phyloP scores from a whole-genome alignment of 2,329 filamentous ascomycete genomes.

The Paracoccidioides brasiliensis region DNA sequence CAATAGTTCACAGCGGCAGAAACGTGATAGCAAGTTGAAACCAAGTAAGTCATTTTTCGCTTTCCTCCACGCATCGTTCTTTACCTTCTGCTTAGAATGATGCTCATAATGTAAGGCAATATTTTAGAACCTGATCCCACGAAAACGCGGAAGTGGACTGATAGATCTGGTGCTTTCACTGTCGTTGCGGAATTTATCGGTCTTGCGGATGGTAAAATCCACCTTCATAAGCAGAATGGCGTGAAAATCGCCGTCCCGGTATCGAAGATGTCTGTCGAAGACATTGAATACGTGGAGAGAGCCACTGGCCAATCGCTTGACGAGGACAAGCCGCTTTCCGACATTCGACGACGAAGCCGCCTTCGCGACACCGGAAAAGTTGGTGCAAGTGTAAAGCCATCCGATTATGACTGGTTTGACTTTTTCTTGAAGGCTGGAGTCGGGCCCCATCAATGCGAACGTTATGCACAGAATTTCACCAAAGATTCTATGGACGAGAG shows the following conservation, averaged over 20 bases:
- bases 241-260: slow-evolving; percentile 97
- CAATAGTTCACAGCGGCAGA: slow-evolving; percentile 57
- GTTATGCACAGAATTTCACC: slow-evolving; percentile 79
- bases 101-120: slow-evolving; percentile 4
- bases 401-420: slow-evolving; percentile 96
- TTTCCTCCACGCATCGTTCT: background rate
- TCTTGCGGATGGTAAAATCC: slow-evolving; percentile 89
- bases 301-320: slow-evolving; percentile 75
- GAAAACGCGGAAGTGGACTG: slow-evolving; percentile 86
- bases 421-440: slow-evolving; percentile 93
- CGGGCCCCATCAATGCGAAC: slow-evolving; percentile 81
- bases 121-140: slow-evolving; percentile 61
- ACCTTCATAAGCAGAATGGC: slow-evolving; percentile 93
- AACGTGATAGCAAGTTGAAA: slow-evolving; percentile 60
- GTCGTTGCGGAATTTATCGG: slow-evolving; percentile 95
- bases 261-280: slow-evolving; percentile 86
- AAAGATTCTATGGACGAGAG: slow-evolving; percentile 95
- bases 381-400: slow-evolving; percentile 25
- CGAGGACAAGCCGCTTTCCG: slow-evolving; percentile 84
- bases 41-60: slow-evolving; percentile 48
- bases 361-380: slow-evolving; percentile 27
- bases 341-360: slow-evolving; percentile 48
- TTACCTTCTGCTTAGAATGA: background rate
- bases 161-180: slow-evolving; percentile 88
- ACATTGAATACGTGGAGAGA: slow-evolving; percentile 87